phyloP scores from a whole-genome alignment of 345 rosid species.

The Erucastrum elatum region DNA sequence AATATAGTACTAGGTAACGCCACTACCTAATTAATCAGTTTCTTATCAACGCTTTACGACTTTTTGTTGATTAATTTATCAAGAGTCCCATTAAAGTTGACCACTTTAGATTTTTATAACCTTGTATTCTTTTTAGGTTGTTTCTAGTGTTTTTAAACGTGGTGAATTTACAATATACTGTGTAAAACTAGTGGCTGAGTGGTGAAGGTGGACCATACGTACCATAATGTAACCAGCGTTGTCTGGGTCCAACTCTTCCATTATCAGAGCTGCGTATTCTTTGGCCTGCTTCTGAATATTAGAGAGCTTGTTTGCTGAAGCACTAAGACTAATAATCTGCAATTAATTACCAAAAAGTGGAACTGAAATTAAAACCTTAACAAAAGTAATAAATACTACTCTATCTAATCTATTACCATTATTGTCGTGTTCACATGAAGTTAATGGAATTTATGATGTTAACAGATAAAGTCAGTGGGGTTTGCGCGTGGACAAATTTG shows the following conservation, averaged over 20 bases:
- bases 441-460: constrained; percentile 16
- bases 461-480: constrained; percentile 29
- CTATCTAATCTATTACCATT: not conserved
- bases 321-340: constrained; percentile 80
- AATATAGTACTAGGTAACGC: not conserved
- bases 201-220: constrained; percentile 27
- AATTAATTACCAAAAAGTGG: constrained; percentile 14
- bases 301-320: constrained; percentile 84
- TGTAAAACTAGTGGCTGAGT: constrained; percentile 8
- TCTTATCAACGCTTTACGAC: not conserved
- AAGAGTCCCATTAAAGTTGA: no score
- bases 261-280: constrained; percentile 79
- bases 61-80: not conserved
- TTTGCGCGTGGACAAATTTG: constrained; percentile 39
- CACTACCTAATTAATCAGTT: not conserved
- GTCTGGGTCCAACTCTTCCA: constrained; percentile 90
- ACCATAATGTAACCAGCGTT: constrained; percentile 82
- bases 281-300: constrained; percentile 79
- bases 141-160: not conserved
- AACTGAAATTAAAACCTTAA: not conserved
- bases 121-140: not conserved
- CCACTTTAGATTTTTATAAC: not conserved
- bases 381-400: not conserved
- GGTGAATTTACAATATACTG: not conserved
- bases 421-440: constrained; percentile 28